These are phyloP conservation scores for Carex scoparia DNA, from an alignment of 176 grass and related monocot genomes.

Conservation along the genomic window DNA sequence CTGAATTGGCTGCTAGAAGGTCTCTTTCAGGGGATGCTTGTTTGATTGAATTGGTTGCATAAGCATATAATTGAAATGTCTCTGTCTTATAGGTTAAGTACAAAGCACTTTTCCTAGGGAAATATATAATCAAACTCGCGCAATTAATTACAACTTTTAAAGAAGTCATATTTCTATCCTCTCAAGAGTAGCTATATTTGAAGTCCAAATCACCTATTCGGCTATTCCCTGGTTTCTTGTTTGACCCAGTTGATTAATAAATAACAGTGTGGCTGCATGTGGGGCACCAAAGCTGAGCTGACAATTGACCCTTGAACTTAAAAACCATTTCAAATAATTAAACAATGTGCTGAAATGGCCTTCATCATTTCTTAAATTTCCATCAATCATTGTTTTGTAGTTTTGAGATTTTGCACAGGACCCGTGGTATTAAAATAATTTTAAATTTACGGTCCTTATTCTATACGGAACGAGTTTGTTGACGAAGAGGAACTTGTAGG, in stretches of 20 bases:
- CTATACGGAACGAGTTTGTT: too few species aligned
- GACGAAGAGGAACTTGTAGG: too few species aligned
- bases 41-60: background rate
- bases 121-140: background rate
- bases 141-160: background rate
- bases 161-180: background rate
- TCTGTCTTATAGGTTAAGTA: background rate
- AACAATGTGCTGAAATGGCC: background rate
- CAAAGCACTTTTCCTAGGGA: background rate
- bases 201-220: background rate
- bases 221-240: background rate
- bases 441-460: too few species aligned
- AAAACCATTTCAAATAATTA: background rate
- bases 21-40: slow-evolving; percentile 18
- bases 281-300: background rate
- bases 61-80: background rate
- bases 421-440: background rate
- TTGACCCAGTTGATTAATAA: background rate
- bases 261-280: background rate
- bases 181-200: background rate
- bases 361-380: background rate
- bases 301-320: slow-evolving; percentile 9
- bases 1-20: background rate
- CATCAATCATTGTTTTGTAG: background rate
- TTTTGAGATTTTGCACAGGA: background rate